These are phyloP conservation scores for Zoysia japonica DNA, from an alignment of 176 grass and related monocot genomes.

Conservation along the genomic window DNA sequence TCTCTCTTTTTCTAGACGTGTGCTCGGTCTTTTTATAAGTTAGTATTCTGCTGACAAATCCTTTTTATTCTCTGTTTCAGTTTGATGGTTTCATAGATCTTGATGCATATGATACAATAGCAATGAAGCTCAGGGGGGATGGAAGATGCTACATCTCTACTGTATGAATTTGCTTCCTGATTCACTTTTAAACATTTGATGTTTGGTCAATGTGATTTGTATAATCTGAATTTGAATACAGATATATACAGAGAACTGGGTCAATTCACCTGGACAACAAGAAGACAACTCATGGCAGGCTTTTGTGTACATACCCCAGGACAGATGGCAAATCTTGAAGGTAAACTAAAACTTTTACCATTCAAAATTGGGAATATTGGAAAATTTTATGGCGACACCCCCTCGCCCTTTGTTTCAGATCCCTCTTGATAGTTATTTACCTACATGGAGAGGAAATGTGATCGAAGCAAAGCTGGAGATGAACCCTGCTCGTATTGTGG, in stretches of 20 bases:
- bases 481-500: slow-evolving; percentile 88
- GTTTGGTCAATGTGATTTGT: slow-evolving; percentile 15
- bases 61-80: slow-evolving; percentile 41
- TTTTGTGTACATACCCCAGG: slow-evolving; percentile 70
- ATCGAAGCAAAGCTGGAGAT: slow-evolving; percentile 73
- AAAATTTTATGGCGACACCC: background rate
- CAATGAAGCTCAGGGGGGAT: slow-evolving; percentile 91
- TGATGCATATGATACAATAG: slow-evolving; percentile 95
- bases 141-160: slow-evolving; percentile 99
- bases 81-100: slow-evolving; percentile 90
- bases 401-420: slow-evolving; percentile 56
- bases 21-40: background rate
- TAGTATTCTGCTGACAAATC: slow-evolving; percentile 21
- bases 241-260: slow-evolving; percentile 99
- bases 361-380: background rate
- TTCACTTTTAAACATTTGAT: slow-evolving; percentile 10
- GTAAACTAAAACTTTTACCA: slow-evolving; percentile 37
- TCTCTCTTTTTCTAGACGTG: too few relatives aligned
- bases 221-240: slow-evolving; percentile 43
- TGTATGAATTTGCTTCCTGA: slow-evolving; percentile 42
- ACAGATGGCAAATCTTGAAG: slow-evolving; percentile 69
- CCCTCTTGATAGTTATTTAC: slow-evolving; percentile 69
- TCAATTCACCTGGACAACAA: slow-evolving; percentile 86
- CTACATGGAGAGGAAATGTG: slow-evolving; percentile 88
- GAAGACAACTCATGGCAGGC: slow-evolving; percentile 98